Base-by-base conservation (phyloP, 1,284 basidiomycete species). In the Malassezia equina region DNA sequence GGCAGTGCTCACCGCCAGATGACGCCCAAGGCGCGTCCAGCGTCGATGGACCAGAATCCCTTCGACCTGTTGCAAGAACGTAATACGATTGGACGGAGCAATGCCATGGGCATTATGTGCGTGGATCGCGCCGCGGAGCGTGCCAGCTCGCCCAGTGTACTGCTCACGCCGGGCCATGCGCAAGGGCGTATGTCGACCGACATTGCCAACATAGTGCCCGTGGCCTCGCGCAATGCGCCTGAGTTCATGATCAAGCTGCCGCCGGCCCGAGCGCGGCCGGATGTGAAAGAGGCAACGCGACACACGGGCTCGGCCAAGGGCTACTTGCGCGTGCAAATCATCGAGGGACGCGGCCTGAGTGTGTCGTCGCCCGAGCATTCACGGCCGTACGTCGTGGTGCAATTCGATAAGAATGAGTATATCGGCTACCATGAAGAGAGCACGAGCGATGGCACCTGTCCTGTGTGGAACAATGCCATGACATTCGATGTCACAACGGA, bases 341-440 rank as follows among this genome's bases (percentile, higher is more conserved):
- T 98, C 75, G 84, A 86, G 59, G 94, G 88, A 4, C 83, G 89
- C 54, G 83, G 83, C n/a, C 83, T 99, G 71, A 75, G 81, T 27
- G 60, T 63, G 41, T 58, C 59, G 34, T 55, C 61, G 29, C 57
- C 62, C 7, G 50, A 51, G 17, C 77, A 79, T 47, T 82, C 85
- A 2, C 81, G 86, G 21, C 94, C 93, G 12, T 98, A 98, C 75
- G 88, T 90, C 63, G 93, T 98, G 72, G 90, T 94, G 65, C 86
- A 91, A 76, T 98, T 96, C 76, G 93, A 99, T 79, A 88, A 96
- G 78, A 96, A 91, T 80, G 93, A 99, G 77, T 99, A 96, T 75
- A 86, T 98, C 73, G 86, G 85, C 40, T 74, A 84, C 84, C 21
- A 81, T 81, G 31, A 81, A 78, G 32, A 75, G 86, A 47, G 80